phyloP scores from a whole-genome alignment of 139 green algal species.

The Coccomyxa sp. region DNA sequence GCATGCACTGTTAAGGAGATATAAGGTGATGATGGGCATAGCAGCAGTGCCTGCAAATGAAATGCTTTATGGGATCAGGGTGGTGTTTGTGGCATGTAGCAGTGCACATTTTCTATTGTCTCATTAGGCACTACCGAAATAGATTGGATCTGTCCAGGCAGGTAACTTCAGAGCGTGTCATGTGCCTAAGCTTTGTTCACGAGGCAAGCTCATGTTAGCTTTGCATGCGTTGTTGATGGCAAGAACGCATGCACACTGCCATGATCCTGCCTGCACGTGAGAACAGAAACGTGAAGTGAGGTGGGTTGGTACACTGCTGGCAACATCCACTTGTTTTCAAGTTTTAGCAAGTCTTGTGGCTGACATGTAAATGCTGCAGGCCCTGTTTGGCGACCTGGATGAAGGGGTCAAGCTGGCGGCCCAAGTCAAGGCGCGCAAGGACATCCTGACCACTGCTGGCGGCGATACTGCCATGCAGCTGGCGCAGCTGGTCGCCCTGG shows the following conservation, averaged over 20 bases:
- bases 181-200: not conserved
- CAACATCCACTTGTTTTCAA: not conserved
- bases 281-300: not conserved
- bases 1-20: not conserved
- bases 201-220: not conserved
- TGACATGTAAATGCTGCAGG: not conserved
- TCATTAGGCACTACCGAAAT: too few relatives aligned
- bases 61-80: too few relatives aligned
- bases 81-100: too few relatives aligned
- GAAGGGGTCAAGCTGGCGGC: constrained; percentile 1
- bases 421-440: constrained; percentile 19
- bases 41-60: too few relatives aligned
- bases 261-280: not conserved
- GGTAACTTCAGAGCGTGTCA: too few relatives aligned
- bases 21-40: not conserved
- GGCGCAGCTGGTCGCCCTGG: constrained; percentile 74
- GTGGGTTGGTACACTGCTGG: not conserved
- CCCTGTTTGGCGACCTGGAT: constrained; percentile 25
- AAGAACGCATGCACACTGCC: not conserved
- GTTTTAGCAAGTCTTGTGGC: not conserved
- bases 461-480: constrained; percentile 57
- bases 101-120: too few relatives aligned
- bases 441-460: constrained; percentile 26
- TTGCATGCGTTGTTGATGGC: not conserved
- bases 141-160: too few relatives aligned